These are phyloP conservation scores for Aristolochia californica DNA, from an alignment of 164 flowering plant genomes.

Conservation along the genomic window DNA sequence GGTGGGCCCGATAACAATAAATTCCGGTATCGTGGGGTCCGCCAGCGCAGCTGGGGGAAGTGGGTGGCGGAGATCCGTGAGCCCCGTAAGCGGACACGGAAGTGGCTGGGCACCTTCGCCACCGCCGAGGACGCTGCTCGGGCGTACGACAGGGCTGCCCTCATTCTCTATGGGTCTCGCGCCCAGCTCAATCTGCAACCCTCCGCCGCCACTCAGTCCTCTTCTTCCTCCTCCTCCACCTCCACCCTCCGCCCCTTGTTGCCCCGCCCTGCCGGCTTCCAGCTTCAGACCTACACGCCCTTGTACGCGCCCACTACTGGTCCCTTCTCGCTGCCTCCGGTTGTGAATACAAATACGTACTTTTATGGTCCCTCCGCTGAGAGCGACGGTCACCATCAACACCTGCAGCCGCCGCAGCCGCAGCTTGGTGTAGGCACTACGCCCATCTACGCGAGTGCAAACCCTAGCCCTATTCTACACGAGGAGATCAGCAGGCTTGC, in stretches of 20 bases:
- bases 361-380: neutral
- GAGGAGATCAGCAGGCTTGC: constrained; percentile 35
- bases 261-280: constrained; percentile 46
- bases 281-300: constrained; percentile 9
- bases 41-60: constrained; percentile 94
- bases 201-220: constrained; percentile 13
- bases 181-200: constrained; percentile 87
- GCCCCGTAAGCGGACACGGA: constrained; percentile 68
- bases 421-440: neutral
- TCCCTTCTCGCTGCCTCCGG: constrained; percentile 7
- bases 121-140: constrained; percentile 97
- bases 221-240: constrained; percentile 30
- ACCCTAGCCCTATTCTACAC: constrained; percentile 8
- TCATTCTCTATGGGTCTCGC: constrained; percentile 65
- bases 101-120: constrained; percentile 90
- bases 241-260: constrained; percentile 50
- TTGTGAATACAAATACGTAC: neutral
- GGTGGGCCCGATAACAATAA: constrained; percentile 90
- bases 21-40: constrained; percentile 76
- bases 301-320: neutral
- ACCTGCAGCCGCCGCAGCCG: neutral
- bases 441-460: neutral
- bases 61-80: constrained; percentile 99
- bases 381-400: no score
- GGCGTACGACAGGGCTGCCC: constrained; percentile 90